A percentile compares a stretch with the other conserved stretches of the same genome.
Conservation (phyloP, 2,329 filamentous ascomycete species). For the Fusarium torulosum region DNA sequence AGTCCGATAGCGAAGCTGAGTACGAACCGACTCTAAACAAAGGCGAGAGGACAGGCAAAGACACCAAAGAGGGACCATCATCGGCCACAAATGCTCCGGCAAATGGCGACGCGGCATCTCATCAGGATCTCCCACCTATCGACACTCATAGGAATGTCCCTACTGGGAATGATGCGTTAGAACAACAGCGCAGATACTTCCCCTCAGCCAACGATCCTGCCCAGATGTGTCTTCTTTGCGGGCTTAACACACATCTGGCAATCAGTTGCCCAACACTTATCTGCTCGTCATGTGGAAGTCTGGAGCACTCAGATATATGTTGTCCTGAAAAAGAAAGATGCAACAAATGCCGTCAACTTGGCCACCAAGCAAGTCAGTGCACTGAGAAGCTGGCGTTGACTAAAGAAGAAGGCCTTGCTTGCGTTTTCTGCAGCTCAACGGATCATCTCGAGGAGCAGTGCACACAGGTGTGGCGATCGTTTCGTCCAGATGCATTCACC, state of each 20-base stretch:
- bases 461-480: constrained; percentile 71
- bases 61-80: constrained; percentile 10
- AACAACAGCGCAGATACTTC: constrained; percentile 63
- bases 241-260: constrained; percentile 60
- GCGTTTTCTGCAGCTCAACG: constrained; percentile 68
- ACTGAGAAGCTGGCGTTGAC: constrained; percentile 66
- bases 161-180: constrained; percentile 51
- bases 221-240: constrained; percentile 66
- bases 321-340: constrained; percentile 67
- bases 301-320: constrained; percentile 61
- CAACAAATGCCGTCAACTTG: constrained; percentile 71
- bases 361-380: constrained; percentile 67
- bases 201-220: constrained; percentile 60
- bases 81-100: constrained; percentile 1
- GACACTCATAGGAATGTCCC: constrained; percentile 44
- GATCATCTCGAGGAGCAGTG: constrained; percentile 72
- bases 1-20: constrained; percentile 47
- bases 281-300: constrained; percentile 63
- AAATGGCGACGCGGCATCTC: constrained; percentile 27
- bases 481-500: constrained; percentile 55
- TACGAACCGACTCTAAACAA: constrained; percentile 43
- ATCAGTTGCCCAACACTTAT: constrained; percentile 58
- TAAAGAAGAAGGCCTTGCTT: constrained; percentile 67
- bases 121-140: constrained; percentile 19
- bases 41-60: constrained; percentile 18